Conservation (phyloP, 805 yeast species). For the Metschnikowia kofuensis region DNA sequence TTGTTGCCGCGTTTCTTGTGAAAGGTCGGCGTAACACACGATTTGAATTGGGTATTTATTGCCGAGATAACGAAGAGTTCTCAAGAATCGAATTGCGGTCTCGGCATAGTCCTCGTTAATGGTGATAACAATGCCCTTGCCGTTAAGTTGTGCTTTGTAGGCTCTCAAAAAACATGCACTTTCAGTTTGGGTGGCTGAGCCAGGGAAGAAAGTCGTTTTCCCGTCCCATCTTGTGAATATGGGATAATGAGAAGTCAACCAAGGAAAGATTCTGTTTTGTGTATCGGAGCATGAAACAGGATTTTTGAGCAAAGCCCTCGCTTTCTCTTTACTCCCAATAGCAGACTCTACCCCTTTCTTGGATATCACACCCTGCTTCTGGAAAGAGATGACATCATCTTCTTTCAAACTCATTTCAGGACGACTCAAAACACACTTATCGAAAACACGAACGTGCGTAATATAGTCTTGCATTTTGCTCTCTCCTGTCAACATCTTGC, state of each 20-base stretch:
- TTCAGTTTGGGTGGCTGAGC: not conserved
- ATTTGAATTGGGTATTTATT: constrained; percentile 41
- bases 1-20: constrained; percentile 1
- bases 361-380: not conserved
- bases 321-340: no score
- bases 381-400: not conserved
- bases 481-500: not conserved
- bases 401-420: not conserved
- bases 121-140: constrained; percentile 37
- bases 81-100: constrained; percentile 22
- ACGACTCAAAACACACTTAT: not conserved
- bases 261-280: constrained; percentile 4
- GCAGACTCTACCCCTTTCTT: no score
- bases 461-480: not conserved
- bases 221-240: constrained; percentile 10
- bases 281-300: not conserved
- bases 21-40: constrained; percentile 23
- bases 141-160: constrained; percentile 23
- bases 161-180: constrained; percentile 21
- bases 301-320: not conserved
- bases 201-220: constrained; percentile 3
- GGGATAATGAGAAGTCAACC: constrained; percentile 5
- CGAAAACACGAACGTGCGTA: not conserved
- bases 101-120: constrained; percentile 28
- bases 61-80: constrained; percentile 27